Base-by-base conservation (phyloP, 2,329 filamentous ascomycete species). In the Daldinia sp. region DNA sequence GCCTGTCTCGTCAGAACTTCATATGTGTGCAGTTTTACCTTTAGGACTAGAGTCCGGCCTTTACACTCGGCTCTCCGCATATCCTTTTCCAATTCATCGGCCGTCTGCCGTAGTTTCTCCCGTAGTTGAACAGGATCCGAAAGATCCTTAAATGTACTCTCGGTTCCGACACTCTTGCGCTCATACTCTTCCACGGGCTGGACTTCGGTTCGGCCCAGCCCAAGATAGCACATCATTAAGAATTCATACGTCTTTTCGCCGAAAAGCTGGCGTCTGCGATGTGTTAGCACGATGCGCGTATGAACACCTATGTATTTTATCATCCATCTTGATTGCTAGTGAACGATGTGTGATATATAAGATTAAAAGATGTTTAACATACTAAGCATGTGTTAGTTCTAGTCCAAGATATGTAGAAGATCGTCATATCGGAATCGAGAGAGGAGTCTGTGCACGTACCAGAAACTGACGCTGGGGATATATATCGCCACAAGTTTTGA, bases 11-110 rank as follows among this genome's bases (percentile, higher is more conserved):
- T 96, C 52, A 92, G 85, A 17, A 97, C 91, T 76, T 98, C 94
- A 71, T 94, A 99, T 0, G 93, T 97, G 75, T 97, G 92, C 6
- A 98, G 80, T 75, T 99, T 99, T 67, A 97, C 85, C 76, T 99
- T 99, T 32, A 99, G 80, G 19, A 93, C 92, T 1, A 99, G 79
- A 0, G 94, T 98, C n/a, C 93, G 87, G 0, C 94, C 94, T 76
- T 94, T 97, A 77, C 92, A 92, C 67, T 92, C 86, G 1, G 92
- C 92, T 23, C 87, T 85, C 60, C 84, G 83, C 79, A 98, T 83
- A 71, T 98, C 94, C 68, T 91, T 90, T 74, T 97, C 93, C 3
- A 99, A 81, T 67, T 96, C 93, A 65, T 93, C 89, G 0, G 95
- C 93, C 1, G 89, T 94, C 74, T 83, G 85, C n/a, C 87, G 85